These are phyloP conservation scores for Physcia stellaris DNA, from an alignment of 495 filamentous ascomycete genomes.

Conservation along the genomic window DNA sequence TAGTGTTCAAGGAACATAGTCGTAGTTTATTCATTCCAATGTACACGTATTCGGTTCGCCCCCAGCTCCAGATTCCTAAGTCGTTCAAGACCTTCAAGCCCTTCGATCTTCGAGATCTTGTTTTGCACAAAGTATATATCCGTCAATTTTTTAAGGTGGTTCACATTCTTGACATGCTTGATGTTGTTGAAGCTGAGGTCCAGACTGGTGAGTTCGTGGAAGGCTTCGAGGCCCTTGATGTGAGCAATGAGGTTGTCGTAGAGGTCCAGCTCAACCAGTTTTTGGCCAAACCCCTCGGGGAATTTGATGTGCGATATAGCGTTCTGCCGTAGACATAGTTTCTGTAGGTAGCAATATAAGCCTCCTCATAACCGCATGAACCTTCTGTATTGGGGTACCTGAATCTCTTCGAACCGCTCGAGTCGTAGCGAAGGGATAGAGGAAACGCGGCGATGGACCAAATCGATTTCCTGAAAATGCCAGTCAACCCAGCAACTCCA, in stretches of 20 bases:
- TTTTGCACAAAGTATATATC: constrained; percentile 95
- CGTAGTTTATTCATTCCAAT: not conserved
- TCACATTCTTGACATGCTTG: constrained; percentile 88
- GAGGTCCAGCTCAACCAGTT: constrained; percentile 74
- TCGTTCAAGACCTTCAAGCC: constrained; percentile 56
- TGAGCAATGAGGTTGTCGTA: constrained; percentile 97
- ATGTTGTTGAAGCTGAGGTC: constrained; percentile 99
- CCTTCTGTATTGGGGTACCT: constrained; percentile 53
- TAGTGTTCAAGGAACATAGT: not conserved
- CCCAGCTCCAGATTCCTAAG: constrained; percentile 79
- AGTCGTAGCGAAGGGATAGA: constrained; percentile 67
- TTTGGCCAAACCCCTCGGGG: constrained; percentile 41
- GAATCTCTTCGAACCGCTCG: too few species aligned
- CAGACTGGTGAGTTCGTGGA: constrained; percentile 59
- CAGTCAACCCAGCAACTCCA: constrained; percentile 6
- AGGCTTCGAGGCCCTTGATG: constrained; percentile 66
- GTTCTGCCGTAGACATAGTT: constrained; percentile 91
- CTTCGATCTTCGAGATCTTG: constrained; percentile 78
- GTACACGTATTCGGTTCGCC: constrained; percentile 74
- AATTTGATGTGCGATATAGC: constrained; percentile 69
- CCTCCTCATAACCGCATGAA: constrained; percentile 7
- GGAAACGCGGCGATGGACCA: constrained; percentile 70
- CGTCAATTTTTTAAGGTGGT: constrained; percentile 62
- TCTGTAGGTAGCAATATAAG: constrained; percentile 23
- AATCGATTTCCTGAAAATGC: constrained; percentile 61